These are phyloP conservation scores for Penicillium sp. DNA, from an alignment of 2,329 filamentous ascomycete genomes.

Conservation along the genomic window DNA sequence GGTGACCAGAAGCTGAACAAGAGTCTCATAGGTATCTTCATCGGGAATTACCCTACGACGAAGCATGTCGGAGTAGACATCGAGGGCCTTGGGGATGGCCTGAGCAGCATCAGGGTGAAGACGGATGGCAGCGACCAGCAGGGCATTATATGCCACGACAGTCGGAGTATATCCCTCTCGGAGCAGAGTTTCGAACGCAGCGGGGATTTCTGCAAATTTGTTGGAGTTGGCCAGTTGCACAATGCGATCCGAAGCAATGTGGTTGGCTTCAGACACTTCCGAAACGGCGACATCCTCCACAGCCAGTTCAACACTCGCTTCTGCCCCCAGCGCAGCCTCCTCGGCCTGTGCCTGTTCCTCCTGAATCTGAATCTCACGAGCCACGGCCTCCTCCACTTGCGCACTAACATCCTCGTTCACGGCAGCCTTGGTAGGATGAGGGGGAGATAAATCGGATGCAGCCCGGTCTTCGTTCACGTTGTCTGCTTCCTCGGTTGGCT, in stretches of 20 bases:
- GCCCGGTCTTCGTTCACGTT: slow-evolving; percentile 30
- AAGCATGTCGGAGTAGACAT: slow-evolving; percentile 96
- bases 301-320: slow-evolving; percentile 30
- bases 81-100: slow-evolving; percentile 84
- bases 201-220: slow-evolving; percentile 83
- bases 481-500: slow-evolving; percentile 52
- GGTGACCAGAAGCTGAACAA: slow-evolving; percentile 78
- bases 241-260: slow-evolving; percentile 75
- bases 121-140: slow-evolving; percentile 80
- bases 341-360: slow-evolving; percentile 52
- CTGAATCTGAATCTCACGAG: slow-evolving; percentile 69
- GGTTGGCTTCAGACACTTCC: slow-evolving; percentile 56
- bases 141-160: slow-evolving; percentile 84
- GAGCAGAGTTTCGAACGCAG: slow-evolving; percentile 87
- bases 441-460: slow-evolving; percentile 53
- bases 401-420: slow-evolving; percentile 59
- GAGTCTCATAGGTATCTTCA: slow-evolving; percentile 79
- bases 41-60: slow-evolving; percentile 78
- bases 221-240: slow-evolving; percentile 68
- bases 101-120: slow-evolving; percentile 77
- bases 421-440: slow-evolving; percentile 59
- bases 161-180: slow-evolving; percentile 77
- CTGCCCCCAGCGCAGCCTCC: slow-evolving; percentile 34
- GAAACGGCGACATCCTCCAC: slow-evolving; percentile 41
- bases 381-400: slow-evolving; percentile 80